A percentile compares a stretch with the other conserved stretches of the same genome.
Evolutionary conservation across 345 rosid genomes (phyloP).

Genomic region (Moricandia moricandioides): DNA sequence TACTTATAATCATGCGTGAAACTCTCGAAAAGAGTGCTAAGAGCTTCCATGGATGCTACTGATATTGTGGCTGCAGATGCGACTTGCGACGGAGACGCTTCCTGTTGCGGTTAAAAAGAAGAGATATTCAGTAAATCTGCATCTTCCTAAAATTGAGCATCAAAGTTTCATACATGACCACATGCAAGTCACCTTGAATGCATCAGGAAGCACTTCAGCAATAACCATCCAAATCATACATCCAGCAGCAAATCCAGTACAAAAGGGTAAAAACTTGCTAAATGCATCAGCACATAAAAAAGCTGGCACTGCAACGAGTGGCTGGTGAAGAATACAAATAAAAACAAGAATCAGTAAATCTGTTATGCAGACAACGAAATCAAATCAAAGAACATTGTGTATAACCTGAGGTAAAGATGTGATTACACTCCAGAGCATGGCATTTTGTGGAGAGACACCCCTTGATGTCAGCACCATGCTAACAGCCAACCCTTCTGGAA

Average conservation of each 20-base stretch:
- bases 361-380: conserved; percentile 4
- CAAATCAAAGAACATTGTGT: neutral
- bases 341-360: conserved; percentile 1
- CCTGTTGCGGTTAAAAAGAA: conserved; percentile 44
- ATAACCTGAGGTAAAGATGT: conserved; percentile 97
- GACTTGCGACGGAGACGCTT: conserved; percentile 90
- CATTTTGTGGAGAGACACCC: conserved; percentile 98
- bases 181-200: conserved; percentile 69
- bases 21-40: conserved; percentile 73
- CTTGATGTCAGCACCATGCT: conserved; percentile 99
- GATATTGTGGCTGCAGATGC: conserved; percentile 95
- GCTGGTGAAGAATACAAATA: conserved; percentile 45
- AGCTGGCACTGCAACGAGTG: conserved; percentile 95
- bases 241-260: conserved; percentile 99
- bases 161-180: neutral
- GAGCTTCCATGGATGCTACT: conserved; percentile 97
- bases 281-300: conserved; percentile 97
- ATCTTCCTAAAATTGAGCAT: neutral
- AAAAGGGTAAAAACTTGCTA: conserved; percentile 89
- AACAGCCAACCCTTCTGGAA: conserved; percentile 98
- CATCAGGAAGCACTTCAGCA: conserved; percentile 99
- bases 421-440: conserved; percentile 98
- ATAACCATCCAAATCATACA: conserved; percentile 99
- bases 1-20: conserved; percentile 89
- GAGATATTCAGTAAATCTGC: conserved; percentile 7